phyloP scores from a whole-genome alignment of 2,329 filamentous ascomycete genomes.

The Fusarium tjaetaba region DNA sequence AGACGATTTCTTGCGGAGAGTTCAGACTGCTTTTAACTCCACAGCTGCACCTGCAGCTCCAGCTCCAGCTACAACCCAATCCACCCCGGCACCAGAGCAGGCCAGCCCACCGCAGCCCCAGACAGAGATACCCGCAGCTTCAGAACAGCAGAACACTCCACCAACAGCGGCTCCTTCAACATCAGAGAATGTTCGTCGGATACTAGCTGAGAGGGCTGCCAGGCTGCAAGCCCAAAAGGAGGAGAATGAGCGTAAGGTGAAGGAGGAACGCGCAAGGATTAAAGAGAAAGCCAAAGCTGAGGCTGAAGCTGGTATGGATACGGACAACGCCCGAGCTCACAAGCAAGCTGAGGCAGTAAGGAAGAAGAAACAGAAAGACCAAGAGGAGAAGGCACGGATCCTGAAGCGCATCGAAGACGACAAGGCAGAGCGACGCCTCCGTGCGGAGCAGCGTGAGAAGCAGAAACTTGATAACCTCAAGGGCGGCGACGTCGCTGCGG shows the following conservation, averaged over 20 bases:
- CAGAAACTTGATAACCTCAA: slow-evolving; percentile 48
- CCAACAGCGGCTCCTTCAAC: slow-evolving; percentile 37
- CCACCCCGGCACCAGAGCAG: slow-evolving; percentile 28
- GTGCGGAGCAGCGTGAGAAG: slow-evolving; percentile 61
- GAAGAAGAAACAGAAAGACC: slow-evolving; percentile 71
- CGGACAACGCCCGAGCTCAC: slow-evolving; percentile 49
- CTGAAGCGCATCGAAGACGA: slow-evolving; percentile 81
- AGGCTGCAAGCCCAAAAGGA: slow-evolving; percentile 55
- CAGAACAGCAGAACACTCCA: slow-evolving; percentile 31
- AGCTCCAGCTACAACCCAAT: neutral
- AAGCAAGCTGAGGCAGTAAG: slow-evolving; percentile 66
- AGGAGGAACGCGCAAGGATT: slow-evolving; percentile 60
- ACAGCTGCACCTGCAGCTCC: slow-evolving; percentile 26
- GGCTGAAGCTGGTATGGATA: slow-evolving; percentile 49
- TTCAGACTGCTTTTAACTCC: slow-evolving; percentile 49
- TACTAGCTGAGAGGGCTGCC: slow-evolving; percentile 62
- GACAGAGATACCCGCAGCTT: slow-evolving; percentile 27
- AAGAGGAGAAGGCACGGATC: slow-evolving; percentile 76
- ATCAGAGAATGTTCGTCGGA: slow-evolving; percentile 48
- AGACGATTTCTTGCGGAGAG: slow-evolving; percentile 69
- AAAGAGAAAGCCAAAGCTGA: slow-evolving; percentile 58
- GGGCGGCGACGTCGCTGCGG: slow-evolving; percentile 43
- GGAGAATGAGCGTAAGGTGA: slow-evolving; percentile 58
- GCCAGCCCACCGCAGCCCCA: slow-evolving; percentile 29
- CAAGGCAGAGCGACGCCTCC: slow-evolving; percentile 71